phyloP scores from a whole-genome alignment of 257 asterid species.

The Primulina tabacum region DNA sequence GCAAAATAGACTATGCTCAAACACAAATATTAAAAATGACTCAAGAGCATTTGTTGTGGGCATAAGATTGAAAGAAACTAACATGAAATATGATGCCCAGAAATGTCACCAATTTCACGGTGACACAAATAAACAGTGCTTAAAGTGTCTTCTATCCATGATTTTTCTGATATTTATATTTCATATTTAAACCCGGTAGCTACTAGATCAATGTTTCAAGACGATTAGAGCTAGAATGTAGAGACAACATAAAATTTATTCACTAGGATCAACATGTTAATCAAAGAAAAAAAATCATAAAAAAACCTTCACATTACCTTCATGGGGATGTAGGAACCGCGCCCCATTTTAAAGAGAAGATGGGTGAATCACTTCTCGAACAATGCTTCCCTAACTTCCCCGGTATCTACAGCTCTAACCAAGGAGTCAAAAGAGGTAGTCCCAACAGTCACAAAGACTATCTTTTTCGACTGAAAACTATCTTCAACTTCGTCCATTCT shows the following conservation, averaged over 20 bases:
- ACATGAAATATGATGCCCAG: not conserved
- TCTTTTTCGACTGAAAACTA: slow-evolving; percentile 37
- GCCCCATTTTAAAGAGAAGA: slow-evolving; percentile 88
- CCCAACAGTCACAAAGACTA: slow-evolving; percentile 82
- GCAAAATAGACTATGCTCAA: not conserved
- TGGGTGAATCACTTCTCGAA: slow-evolving; percentile 64
- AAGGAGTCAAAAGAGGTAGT: slow-evolving; percentile 87
- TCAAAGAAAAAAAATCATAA: not conserved
- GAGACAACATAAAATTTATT: not conserved
- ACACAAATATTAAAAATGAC: not conserved
- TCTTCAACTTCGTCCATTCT: slow-evolving; percentile 46
- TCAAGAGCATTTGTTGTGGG: not conserved
- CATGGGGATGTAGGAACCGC: slow-evolving; percentile 71
- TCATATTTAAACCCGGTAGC: not conserved
- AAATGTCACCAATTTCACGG: too few species aligned
- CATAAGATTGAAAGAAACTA: not conserved
- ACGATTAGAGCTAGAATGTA: not conserved
- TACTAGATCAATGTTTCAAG: not conserved
- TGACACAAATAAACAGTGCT: not conserved
- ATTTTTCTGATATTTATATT: not conserved
- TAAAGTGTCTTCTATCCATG: not conserved
- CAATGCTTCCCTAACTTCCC: slow-evolving; percentile 62
- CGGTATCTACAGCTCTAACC: slow-evolving; percentile 72
- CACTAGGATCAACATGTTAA: not conserved
- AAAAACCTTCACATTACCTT: slow-evolving; percentile 48